Base-by-base conservation (phyloP, 257 asterid species). In the Lantana camara region DNA sequence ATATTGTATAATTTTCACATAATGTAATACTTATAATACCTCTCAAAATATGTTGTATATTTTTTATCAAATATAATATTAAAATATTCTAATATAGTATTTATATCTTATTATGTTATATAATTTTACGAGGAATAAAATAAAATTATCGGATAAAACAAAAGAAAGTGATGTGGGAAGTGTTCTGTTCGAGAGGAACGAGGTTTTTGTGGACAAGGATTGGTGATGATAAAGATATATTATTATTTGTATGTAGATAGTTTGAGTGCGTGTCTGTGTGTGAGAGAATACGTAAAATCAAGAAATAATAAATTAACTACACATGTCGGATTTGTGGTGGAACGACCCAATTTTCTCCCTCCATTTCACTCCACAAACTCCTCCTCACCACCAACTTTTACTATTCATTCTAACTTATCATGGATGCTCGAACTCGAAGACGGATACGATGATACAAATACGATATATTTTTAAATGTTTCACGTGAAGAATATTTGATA, bases 161-260 rank as follows among this genome's bases (percentile, higher is more conserved):
- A 68, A 68, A 60, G 76, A 56, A 67, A 78, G 66, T 57, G 79
- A 78, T 70, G 7, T 38, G 63, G 78, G 63, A 60, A 62, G 63
- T 10, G n/a, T n/a, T 40, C 17, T 20, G 81, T 80, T 80, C 82
- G 80, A 78, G 86, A 57, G 60, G 21, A 46, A 83, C 80, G 79
- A 80, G 84, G 78, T 82, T 82, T 74, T 29, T 68, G 91, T 71
- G 86, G 86, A 75, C 76, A 57, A 69, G 75, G 81, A 71, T 77
- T n/a, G 66, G 61, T 64, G 35, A 23, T 40, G 7, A 23, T 5
- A 34, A 56, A 13, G 60, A 27, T 27, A 27, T 27, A 27, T 27
- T n/a, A 52, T 32, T 15, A 4, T 49, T 50, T 7, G 4, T 29
- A 41, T 27, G 4, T 27, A 15, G 21, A 24, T 10, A 38, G 1